phyloP scores from a whole-genome alignment of 208 protist species.

The Trypanosoma rangeli region DNA sequence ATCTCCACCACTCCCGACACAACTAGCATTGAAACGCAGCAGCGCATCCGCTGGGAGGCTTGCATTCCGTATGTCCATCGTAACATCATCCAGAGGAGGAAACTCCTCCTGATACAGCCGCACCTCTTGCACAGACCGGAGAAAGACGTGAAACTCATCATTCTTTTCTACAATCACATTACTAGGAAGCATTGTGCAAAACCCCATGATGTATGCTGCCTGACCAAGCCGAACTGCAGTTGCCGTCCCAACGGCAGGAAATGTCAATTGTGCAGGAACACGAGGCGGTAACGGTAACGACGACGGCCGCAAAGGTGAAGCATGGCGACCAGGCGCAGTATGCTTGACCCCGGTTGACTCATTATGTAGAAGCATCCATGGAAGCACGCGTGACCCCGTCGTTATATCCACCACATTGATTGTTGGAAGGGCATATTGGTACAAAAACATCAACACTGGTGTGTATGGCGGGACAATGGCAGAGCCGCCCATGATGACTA shows the following conservation, averaged over 20 bases:
- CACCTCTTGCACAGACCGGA: conserved; percentile 28
- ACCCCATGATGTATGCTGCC: conserved; percentile 38
- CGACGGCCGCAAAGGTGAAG: not conserved
- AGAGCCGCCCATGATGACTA: conserved; percentile 22
- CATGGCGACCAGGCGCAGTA: not conserved
- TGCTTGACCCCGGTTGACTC: not conserved
- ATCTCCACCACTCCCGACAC: conserved; percentile 24
- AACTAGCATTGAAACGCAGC: conserved; percentile 34
- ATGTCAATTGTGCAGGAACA: conserved; percentile 12
- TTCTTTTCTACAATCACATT: conserved; percentile 6
- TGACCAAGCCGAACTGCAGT: conserved; percentile 33
- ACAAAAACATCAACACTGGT: not conserved
- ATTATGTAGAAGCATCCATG: conserved; percentile 22
- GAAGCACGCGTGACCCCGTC: not conserved
- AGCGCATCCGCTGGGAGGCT: conserved; percentile 8
- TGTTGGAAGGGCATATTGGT: not conserved
- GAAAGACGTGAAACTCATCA: conserved; percentile 6
- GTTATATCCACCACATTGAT: conserved; percentile 24
- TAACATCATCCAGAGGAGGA: conserved; percentile 24
- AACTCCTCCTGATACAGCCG: conserved; percentile 26
- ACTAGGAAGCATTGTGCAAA: conserved; percentile 39
- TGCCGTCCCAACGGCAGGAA: conserved; percentile 36
- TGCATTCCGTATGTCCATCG: conserved; percentile 21
- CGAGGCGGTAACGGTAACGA: conserved; percentile 2
- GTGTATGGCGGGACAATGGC: not conserved